phyloP scores from a whole-genome alignment of 768 basidiomycete species.

The Solioccasus polychromus region DNA sequence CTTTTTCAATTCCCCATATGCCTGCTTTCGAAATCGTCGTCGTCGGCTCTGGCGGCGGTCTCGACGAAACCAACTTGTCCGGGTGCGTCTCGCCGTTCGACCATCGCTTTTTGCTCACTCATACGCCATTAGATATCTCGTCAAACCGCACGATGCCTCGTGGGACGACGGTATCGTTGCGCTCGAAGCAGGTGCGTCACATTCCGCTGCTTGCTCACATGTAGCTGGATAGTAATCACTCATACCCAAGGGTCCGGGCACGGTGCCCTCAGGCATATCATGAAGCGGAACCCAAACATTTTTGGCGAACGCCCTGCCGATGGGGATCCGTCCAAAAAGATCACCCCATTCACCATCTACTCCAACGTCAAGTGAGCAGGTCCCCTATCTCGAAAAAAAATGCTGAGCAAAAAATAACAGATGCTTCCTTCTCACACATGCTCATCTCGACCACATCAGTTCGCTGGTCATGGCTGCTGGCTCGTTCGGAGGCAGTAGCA shows the following conservation, averaged over 20 bases:
- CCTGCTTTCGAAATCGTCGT: constrained; percentile 69
- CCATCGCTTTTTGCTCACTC: constrained; percentile 5
- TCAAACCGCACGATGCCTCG: constrained; percentile 61
- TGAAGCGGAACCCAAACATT: constrained; percentile 53
- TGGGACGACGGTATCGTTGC: constrained; percentile 86
- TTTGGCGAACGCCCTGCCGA: constrained; percentile 36
- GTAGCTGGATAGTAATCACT: too few relatives aligned
- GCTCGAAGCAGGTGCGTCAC: constrained; percentile 74
- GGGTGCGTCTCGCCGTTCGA: constrained; percentile 49
- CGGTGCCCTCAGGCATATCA: constrained; percentile 66
- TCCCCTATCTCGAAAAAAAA: not conserved
- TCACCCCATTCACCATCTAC: constrained; percentile 28
- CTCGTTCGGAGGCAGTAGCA: constrained; percentile 57
- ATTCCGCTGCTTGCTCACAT: not conserved
- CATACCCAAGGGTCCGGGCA: constrained; percentile 70
- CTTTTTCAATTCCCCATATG: too few relatives aligned
- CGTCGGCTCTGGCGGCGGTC: constrained; percentile 86
- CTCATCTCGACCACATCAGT: constrained; percentile 87
- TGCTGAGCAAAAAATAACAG: constrained; percentile 34
- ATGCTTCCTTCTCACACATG: constrained; percentile 83
- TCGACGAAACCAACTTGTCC: constrained; percentile 84
- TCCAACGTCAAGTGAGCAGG: constrained; percentile 31
- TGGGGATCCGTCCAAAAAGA: constrained; percentile 11
- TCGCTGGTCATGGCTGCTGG: constrained; percentile 85
- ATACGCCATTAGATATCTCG: constrained; percentile 65